phyloP scores from a whole-genome alignment of 108 stramenopile species.

The Skeletonema marinoi region DNA sequence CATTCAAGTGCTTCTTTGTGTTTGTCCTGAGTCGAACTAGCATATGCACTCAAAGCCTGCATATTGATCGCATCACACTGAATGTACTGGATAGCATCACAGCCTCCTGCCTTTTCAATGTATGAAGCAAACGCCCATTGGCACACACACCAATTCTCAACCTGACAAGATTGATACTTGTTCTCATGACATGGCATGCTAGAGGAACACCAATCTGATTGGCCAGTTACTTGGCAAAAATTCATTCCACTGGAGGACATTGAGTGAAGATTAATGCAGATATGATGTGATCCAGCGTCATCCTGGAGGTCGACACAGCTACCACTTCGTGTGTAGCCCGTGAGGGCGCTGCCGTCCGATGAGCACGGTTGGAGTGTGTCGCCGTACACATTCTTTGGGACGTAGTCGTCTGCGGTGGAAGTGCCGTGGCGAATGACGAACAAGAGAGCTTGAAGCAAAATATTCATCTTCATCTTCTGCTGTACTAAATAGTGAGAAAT shows the following conservation, averaged over 20 bases:
- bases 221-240: constrained; percentile 47
- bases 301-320: constrained; percentile 49
- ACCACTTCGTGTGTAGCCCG: constrained; percentile 60
- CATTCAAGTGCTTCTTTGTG: not conserved
- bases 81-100: constrained; percentile 14
- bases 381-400: constrained; percentile 51
- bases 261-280: constrained; percentile 37
- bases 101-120: constrained; percentile 20
- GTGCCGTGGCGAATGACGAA: not conserved
- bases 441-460: constrained; percentile 22
- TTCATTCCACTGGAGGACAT: constrained; percentile 12
- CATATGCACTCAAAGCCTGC: constrained; percentile 12
- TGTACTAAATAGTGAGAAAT: too few relatives aligned
- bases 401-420: not conserved
- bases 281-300: constrained; percentile 46
- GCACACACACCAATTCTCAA: constrained; percentile 50
- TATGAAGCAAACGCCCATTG: constrained; percentile 36
- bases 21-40: not conserved
- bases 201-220: constrained; percentile 33
- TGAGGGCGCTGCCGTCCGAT: constrained; percentile 51
- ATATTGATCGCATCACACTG: constrained; percentile 21
- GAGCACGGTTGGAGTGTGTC: constrained; percentile 45
- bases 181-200: constrained; percentile 31
- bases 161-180: constrained; percentile 6
- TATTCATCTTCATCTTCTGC: not conserved